Percentiles rank a stretch among this genome's conserved stretches.
Conservation (phyloP, 768 basidiomycete genomes). For the Termitomyces sp. region DNA sequence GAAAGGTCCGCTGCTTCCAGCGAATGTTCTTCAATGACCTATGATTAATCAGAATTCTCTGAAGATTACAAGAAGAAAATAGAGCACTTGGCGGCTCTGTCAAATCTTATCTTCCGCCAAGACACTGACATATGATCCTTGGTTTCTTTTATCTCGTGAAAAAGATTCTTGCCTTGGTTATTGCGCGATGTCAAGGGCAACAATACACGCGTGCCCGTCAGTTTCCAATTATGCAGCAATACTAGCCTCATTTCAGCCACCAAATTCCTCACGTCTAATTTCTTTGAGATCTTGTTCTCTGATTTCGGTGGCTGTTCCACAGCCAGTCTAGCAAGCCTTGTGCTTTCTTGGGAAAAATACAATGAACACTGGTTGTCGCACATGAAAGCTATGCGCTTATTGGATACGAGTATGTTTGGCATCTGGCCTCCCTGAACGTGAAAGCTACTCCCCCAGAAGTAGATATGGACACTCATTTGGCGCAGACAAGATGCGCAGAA, state of each 20-base stretch:
- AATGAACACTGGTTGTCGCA: neutral
- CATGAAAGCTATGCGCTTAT: neutral
- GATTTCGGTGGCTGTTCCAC: neutral
- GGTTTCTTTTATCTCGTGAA: neutral
- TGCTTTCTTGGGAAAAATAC: neutral
- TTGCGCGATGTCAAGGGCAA: neutral
- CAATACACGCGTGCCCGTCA: neutral
- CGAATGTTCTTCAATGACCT: neutral
- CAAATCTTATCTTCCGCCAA: neutral
- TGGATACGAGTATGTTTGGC: neutral
- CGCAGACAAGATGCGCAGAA: neutral
- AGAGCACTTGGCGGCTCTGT: neutral
- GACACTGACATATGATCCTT: neutral
- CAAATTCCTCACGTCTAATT: neutral
- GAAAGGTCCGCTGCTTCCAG: slow-evolving; percentile 15
- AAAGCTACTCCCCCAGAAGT: neutral
- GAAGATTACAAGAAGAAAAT: slow-evolving; percentile 9
- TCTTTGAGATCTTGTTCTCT: neutral
- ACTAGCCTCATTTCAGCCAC: neutral
- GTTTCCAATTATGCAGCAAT: neutral
- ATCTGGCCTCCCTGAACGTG: neutral
- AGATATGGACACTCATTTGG: neutral
- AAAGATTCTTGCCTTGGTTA: neutral
- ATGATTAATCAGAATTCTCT: neutral
- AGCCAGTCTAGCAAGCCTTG: neutral